phyloP scores from a whole-genome alignment of 345 rosid genomes.

The Noccaea caerulescens region DNA sequence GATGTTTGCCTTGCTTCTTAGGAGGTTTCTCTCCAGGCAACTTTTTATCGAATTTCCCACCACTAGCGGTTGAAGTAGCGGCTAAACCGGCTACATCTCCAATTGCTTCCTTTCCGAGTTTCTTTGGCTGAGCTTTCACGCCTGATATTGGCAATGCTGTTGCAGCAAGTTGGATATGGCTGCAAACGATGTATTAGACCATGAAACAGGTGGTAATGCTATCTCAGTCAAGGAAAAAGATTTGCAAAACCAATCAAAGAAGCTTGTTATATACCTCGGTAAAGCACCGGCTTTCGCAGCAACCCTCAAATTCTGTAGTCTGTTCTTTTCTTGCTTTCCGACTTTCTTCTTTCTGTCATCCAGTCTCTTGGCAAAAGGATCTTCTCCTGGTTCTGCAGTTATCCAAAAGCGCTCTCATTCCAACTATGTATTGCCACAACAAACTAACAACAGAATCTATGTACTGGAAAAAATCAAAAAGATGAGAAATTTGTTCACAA shows the following conservation, averaged over 20 bases:
- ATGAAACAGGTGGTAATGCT: slow-evolving; percentile 7
- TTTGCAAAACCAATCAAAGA: slow-evolving; percentile 3
- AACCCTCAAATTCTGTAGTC: slow-evolving; percentile 69
- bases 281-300: slow-evolving; percentile 81
- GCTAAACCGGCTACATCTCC: slow-evolving; percentile 90
- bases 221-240: slow-evolving; percentile 2
- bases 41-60: slow-evolving; percentile 96
- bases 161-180: slow-evolving; percentile 92
- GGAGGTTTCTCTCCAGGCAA: slow-evolving; percentile 80
- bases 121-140: slow-evolving; percentile 64
- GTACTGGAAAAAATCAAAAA: background rate
- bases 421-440: slow-evolving; percentile 7
- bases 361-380: slow-evolving; percentile 82
- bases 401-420: slow-evolving; percentile 14
- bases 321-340: slow-evolving; percentile 74
- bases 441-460: background rate
- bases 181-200: slow-evolving; percentile 41
- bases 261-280: slow-evolving; percentile 65
- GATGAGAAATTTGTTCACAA: background rate
- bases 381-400: slow-evolving; percentile 74
- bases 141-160: slow-evolving; percentile 87
- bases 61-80: slow-evolving; percentile 87
- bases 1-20: slow-evolving; percentile 77
- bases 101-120: slow-evolving; percentile 68
- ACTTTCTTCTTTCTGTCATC: slow-evolving; percentile 79